Evolutionary conservation across 2,329 filamentous ascomycete species (phyloP).

Genomic region (Hirsutella rhossiliensis): DNA sequence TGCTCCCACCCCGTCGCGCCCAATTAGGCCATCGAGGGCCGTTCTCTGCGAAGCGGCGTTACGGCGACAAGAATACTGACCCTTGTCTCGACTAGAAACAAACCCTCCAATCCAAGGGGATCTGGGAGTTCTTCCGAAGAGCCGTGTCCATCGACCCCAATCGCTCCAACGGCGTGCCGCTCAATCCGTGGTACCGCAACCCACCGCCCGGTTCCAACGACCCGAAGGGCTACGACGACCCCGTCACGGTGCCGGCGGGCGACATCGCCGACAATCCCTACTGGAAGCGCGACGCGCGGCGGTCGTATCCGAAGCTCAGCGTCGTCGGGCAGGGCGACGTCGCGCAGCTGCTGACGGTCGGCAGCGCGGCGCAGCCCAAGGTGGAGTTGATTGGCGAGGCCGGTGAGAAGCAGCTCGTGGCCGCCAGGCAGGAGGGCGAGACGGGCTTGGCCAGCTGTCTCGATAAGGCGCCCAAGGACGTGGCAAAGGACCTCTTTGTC

Average conservation of each 20-base stretch:
- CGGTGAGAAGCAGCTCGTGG: slow-evolving; percentile 54
- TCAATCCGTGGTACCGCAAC: slow-evolving; percentile 87
- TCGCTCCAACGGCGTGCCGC: slow-evolving; percentile 80
- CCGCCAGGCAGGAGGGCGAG: slow-evolving; percentile 62
- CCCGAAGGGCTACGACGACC: slow-evolving; percentile 25
- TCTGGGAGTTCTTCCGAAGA: slow-evolving; percentile 78
- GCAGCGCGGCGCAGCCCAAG: slow-evolving; percentile 70
- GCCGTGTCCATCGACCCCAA: slow-evolving; percentile 71
- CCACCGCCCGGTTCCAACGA: slow-evolving; percentile 45
- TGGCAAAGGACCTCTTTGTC: slow-evolving; percentile 54
- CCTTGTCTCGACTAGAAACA: slow-evolving; percentile 59
- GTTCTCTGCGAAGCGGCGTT: neutral
- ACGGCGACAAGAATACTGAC: neutral
- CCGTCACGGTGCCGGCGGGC: slow-evolving; percentile 45
- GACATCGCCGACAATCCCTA: slow-evolving; percentile 32
- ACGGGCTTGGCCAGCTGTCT: slow-evolving; percentile 64
- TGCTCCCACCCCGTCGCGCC: neutral
- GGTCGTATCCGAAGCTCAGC: slow-evolving; percentile 70
- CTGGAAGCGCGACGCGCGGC: slow-evolving; percentile 85
- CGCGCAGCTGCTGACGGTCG: slow-evolving; percentile 73
- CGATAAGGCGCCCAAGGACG: slow-evolving; percentile 40
- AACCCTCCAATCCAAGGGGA: slow-evolving; percentile 75
- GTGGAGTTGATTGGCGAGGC: slow-evolving; percentile 62
- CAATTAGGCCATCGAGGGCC: neutral
- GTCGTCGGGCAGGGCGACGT: slow-evolving; percentile 75